Evolutionary conservation across 139 green algal species (phyloP), one percentile per base, ranked within the genome.

Genomic region (Desmodesmus armatus): DNA sequence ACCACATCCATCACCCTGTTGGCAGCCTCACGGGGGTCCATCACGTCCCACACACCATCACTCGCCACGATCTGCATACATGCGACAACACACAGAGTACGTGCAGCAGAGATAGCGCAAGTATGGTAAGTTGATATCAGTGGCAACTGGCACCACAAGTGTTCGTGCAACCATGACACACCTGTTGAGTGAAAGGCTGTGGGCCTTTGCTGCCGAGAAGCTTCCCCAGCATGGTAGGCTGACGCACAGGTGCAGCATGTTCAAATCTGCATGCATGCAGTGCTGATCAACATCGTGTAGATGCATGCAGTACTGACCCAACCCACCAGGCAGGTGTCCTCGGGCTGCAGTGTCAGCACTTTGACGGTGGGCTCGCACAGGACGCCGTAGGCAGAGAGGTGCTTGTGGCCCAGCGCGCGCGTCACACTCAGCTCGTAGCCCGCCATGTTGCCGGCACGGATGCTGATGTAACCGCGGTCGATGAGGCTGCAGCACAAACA

Each of bases 371-470:
- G 88, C 43, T 88, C 66, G 23, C 58, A 37, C 17, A 90, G 19
- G 31, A 93, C 85, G 9, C 90, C 90, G 43, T 88, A 81, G 0
- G 58, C 17, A 75, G 66, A 82, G 76, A 92, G 82, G 66, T 91
- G 60, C 69, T 90, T 90, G 82, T 91, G 91, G 19, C 88, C 85
- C 86, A 96, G 79, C 9, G 93, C 93, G 0, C 93, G 89, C 3
- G 93, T 96, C 71, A 96, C 93, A 15, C 73, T 79, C 39, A 96
- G 91, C 90, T 95, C 88, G 19, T 93, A 93, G 23, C 88, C 89
- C 2, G 74, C 79, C 69, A 72, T 90, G 2, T 78, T 83, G 11
- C 92, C 91, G 29, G 86, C 78, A 15, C 81, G 40, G 5, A 95
- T 88, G 5, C 71, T 76, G 39, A 95, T 40, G 82, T 95, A 95